phyloP scores from a whole-genome alignment of 345 rosid genomes.

The Melaleuca quinquenervia region DNA sequence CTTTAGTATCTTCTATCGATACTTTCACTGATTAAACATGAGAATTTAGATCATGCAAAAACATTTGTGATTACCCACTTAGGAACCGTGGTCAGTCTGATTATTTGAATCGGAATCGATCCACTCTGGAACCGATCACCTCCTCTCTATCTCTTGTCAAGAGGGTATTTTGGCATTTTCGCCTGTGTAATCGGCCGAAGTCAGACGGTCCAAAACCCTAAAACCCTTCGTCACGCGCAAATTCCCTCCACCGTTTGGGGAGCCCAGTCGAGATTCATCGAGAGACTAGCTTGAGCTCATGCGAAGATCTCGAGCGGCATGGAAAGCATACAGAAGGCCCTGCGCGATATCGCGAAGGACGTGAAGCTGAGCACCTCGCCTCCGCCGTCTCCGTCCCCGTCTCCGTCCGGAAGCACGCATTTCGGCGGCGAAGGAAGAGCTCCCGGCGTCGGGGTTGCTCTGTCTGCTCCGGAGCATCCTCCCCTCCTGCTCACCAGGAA shows the following conservation, averaged over 20 bases:
- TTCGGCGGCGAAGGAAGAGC: background rate
- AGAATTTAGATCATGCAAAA: too few species aligned
- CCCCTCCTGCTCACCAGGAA: background rate
- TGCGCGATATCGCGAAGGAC: background rate
- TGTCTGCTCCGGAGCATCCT: background rate
- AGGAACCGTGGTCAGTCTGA: too few species aligned
- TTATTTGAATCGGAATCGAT: too few species aligned
- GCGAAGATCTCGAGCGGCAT: background rate
- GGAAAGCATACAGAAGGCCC: slow-evolving; percentile 3
- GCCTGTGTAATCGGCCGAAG: background rate
- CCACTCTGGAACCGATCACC: too few species aligned
- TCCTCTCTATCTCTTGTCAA: too few species aligned
- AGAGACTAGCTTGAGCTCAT: too few species aligned
- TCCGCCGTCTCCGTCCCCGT: background rate
- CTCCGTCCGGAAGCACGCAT: background rate
- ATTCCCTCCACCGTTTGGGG: background rate
- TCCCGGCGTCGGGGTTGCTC: background rate
- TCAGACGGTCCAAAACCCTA: background rate
- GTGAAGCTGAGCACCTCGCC: background rate
- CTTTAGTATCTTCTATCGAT: too few species aligned
- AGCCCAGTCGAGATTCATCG: background rate
- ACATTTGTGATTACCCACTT: too few species aligned
- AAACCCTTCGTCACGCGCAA: background rate
- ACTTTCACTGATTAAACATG: too few species aligned
- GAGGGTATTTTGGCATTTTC: background rate